phyloP scores from a whole-genome alignment of 306 rosid genomes.

The Sechiopsis laciniata region DNA sequence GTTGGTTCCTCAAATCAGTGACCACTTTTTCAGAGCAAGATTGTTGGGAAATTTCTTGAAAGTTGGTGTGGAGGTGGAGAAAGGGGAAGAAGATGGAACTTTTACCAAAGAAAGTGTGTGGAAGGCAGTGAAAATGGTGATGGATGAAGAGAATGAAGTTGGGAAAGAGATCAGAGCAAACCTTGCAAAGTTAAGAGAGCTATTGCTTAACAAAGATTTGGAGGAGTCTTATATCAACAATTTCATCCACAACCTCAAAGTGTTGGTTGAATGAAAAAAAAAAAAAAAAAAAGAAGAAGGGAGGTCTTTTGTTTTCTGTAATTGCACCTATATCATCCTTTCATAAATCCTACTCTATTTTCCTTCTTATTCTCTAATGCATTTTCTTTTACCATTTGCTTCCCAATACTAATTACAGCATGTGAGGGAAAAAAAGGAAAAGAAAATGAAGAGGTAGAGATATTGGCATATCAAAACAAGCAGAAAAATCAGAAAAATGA shows the following conservation, averaged over 20 bases:
- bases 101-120: slow-evolving; percentile 45
- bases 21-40: slow-evolving; percentile 52
- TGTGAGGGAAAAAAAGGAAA: no score
- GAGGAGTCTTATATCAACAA: slow-evolving; percentile 41
- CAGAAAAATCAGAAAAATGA: no score
- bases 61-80: slow-evolving; percentile 58
- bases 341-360: neutral
- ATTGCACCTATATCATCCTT: neutral
- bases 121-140: slow-evolving; percentile 34
- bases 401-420: no score
- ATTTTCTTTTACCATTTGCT: no score
- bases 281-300: no score
- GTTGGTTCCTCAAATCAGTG: slow-evolving; percentile 47
- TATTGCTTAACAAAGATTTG: slow-evolving; percentile 33
- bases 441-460: no score
- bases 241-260: slow-evolving; percentile 37
- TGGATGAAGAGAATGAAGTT: slow-evolving; percentile 37
- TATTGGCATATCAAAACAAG: no score
- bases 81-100: slow-evolving; percentile 47
- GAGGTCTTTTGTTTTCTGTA: neutral
- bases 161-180: slow-evolving; percentile 38
- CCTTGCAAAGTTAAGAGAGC: slow-evolving; percentile 43
- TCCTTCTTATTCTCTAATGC: neutral
- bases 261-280: neutral
- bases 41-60: slow-evolving; percentile 40